Percentiles rank a stretch among this genome's conserved stretches.
phyloP scores from a whole-genome alignment of 2,329 filamentous ascomycete genomes.

The Aureobasidium sp. region DNA sequence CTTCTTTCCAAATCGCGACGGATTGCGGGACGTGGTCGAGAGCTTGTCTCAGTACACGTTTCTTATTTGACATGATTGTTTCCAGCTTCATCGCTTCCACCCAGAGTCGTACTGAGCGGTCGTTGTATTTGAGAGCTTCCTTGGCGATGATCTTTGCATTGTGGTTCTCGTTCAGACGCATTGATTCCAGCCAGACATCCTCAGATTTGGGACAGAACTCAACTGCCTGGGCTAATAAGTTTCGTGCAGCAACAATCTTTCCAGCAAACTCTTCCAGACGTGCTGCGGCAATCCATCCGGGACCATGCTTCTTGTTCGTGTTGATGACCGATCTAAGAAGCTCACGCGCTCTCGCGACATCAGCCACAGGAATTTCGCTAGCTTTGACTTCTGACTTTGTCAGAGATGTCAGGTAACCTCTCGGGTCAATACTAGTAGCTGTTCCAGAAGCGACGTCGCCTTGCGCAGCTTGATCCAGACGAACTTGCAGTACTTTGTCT shows the following conservation, averaged over 20 bases:
- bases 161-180: slow-evolving; percentile 80
- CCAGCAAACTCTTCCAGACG: slow-evolving; percentile 88
- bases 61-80: slow-evolving; percentile 73
- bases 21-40: slow-evolving; percentile 90
- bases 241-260: slow-evolving; percentile 81
- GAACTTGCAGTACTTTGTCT: slow-evolving; percentile 92
- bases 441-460: slow-evolving; percentile 67
- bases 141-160: slow-evolving; percentile 96
- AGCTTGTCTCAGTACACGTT: slow-evolving; percentile 84
- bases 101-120: slow-evolving; percentile 83
- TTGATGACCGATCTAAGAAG: slow-evolving; percentile 95
- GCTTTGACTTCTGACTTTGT: slow-evolving; percentile 74
- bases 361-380: slow-evolving; percentile 77
- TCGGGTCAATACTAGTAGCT: slow-evolving; percentile 85
- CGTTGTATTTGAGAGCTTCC: slow-evolving; percentile 86
- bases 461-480: slow-evolving; percentile 79
- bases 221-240: slow-evolving; percentile 80
- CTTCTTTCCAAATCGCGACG: slow-evolving; percentile 95
- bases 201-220: slow-evolving; percentile 89
- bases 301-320: slow-evolving; percentile 89
- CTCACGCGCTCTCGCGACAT: slow-evolving; percentile 87
- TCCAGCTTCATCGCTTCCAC: slow-evolving; percentile 93
- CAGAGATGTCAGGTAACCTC: slow-evolving; percentile 90
- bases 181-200: slow-evolving; percentile 94
- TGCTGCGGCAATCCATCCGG: slow-evolving; percentile 92